Conservation (phyloP, 306 rosid species). For the Trifolium subterraneum region DNA sequence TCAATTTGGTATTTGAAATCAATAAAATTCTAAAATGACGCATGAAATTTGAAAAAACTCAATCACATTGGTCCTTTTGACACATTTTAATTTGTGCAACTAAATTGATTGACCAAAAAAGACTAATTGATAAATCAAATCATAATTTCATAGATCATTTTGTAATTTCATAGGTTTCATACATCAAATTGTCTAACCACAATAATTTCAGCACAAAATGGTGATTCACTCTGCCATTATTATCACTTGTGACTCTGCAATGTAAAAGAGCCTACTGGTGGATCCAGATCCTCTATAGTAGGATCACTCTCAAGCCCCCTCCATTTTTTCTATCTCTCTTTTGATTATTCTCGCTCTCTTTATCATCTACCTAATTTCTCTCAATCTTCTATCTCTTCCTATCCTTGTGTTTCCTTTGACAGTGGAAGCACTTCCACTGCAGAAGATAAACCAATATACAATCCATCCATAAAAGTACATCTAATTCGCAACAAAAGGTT, state of each 20-base stretch:
- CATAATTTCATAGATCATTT: not conserved
- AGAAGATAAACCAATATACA: not conserved
- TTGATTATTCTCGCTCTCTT: not conserved
- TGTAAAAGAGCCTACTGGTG: not conserved
- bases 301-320: not conserved
- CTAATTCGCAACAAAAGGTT: not conserved
- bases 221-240: not conserved
- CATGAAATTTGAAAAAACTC: not conserved
- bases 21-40: not conserved
- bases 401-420: not conserved
- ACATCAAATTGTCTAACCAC: not conserved
- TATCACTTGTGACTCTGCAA: not conserved
- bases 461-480: not conserved
- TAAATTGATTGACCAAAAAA: not conserved
- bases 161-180: not conserved
- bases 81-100: not conserved
- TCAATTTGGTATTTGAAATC: conserved; percentile 6
- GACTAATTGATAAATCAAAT: not conserved
- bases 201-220: not conserved
- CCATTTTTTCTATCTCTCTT: not conserved
- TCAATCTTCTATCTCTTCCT: not conserved
- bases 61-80: not conserved
- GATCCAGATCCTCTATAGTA: not conserved
- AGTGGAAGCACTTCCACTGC: not conserved
- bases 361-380: not conserved